A percentile compares a stretch with the other conserved stretches of the same genome.
These are phyloP conservation scores for Diaporthe sp. DNA, from an alignment of 2,329 filamentous ascomycete species.

Conservation along the genomic window DNA sequence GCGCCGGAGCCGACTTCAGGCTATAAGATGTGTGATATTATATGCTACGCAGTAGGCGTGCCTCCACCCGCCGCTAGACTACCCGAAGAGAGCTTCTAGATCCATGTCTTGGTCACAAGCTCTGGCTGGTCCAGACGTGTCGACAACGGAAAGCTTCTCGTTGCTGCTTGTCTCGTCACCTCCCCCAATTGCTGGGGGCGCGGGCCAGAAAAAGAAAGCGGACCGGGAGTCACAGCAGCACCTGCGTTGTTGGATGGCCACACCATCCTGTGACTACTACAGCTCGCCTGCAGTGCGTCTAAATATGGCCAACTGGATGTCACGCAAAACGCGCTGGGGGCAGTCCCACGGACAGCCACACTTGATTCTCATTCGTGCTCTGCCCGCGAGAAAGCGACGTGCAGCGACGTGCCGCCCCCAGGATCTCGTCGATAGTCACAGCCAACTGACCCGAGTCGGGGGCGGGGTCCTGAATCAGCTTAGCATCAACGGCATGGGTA, in stretches of 20 bases:
- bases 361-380: slow-evolving; percentile 29
- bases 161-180: not conserved
- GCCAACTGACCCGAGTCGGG: slow-evolving; percentile 28
- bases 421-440: slow-evolving; percentile 15
- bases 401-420: slow-evolving; percentile 23
- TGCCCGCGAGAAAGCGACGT: slow-evolving; percentile 26
- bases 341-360: slow-evolving; percentile 7
- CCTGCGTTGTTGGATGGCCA: not conserved
- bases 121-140: slow-evolving; percentile 7
- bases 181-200: slow-evolving; percentile 4
- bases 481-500: slow-evolving; percentile 27
- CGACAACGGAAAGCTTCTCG: not conserved
- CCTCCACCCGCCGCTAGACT: slow-evolving; percentile 28
- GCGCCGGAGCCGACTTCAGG: slow-evolving; percentile 24
- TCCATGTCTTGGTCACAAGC: slow-evolving; percentile 10
- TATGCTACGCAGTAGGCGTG: not conserved
- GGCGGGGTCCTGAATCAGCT: slow-evolving; percentile 23
- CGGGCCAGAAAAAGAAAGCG: slow-evolving; percentile 9
- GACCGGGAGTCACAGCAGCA: slow-evolving; percentile 12
- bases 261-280: slow-evolving; percentile 20
- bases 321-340: slow-evolving; percentile 16
- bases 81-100: slow-evolving; percentile 21
- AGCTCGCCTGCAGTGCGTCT: slow-evolving; percentile 21
- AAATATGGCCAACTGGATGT: slow-evolving; percentile 32
- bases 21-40: slow-evolving; percentile 31